phyloP scores from a whole-genome alignment of 2,329 filamentous ascomycete genomes.

The Colletotrichum sp. region DNA sequence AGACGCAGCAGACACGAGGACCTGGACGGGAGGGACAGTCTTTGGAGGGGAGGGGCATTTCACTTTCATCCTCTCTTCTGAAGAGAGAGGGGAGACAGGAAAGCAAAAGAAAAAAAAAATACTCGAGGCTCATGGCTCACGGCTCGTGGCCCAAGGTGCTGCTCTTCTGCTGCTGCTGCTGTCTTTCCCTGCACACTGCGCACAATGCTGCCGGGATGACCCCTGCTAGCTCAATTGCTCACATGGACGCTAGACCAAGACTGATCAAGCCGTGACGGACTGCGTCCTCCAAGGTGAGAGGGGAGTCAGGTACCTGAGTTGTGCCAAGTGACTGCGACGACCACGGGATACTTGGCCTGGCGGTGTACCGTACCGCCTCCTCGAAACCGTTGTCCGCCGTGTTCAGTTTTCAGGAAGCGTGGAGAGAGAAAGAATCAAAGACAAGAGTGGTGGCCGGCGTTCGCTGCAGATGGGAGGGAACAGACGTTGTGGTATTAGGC shows the following conservation, averaged over 20 bases:
- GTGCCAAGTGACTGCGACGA: conserved; percentile 5
- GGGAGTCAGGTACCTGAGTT: conserved; percentile 3
- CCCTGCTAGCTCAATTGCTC: conserved; percentile 28
- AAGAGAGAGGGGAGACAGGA: background rate
- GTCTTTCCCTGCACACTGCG: conserved; percentile 2
- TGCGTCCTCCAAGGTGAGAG: conserved; percentile 11
- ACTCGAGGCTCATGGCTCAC: background rate
- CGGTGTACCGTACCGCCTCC: conserved; percentile 1
- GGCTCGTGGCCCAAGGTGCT: background rate
- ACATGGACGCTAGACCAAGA: conserved; percentile 21
- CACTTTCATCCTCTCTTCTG: background rate
- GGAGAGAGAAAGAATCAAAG: background rate
- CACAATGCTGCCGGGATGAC: conserved; percentile 24
- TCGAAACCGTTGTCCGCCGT: background rate
- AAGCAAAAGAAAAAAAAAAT: background rate
- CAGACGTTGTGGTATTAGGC: conserved; percentile 7
- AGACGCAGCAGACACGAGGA: background rate
- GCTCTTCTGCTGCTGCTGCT: background rate
- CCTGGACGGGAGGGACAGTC: background rate
- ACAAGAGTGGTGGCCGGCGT: background rate
- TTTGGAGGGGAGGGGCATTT: background rate
- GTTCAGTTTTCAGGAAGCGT: background rate
- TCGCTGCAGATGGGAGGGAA: background rate
- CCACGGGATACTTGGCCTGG: background rate
- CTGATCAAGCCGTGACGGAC: conserved; percentile 3